Base-by-base conservation (phyloP, 176 grass and related monocot genomes). In the Areca catechu region DNA sequence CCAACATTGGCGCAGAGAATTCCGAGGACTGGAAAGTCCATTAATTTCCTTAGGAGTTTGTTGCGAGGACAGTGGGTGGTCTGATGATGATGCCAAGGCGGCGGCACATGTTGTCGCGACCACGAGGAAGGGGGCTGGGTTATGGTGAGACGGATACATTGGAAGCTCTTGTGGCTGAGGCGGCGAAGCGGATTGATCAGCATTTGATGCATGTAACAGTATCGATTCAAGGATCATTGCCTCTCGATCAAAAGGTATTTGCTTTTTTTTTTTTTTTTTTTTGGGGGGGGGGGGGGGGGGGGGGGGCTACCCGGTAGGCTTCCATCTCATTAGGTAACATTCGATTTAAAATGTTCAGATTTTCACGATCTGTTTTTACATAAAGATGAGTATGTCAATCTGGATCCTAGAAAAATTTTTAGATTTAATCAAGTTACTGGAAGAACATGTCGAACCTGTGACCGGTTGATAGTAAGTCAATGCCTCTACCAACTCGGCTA, bases 161-260 rank as follows among this genome's bases (percentile, higher is more conserved):
- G 58, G 91, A 96, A 77, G 77, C 83, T 23, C 70, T 96, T 51
- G 86, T 96, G 56, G 66, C 84, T 52, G 86, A 96, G 67, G 91
- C 91, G 49, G 83, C 91, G 21, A 90, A 90, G 57, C 67, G 83
- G 78, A 96, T 90, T 49, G 83, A 96, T 67, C 54, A 47, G 2
- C 86, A 89, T 81, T 56, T 96, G 71, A 84, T 96, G 86, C 76
- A 96, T 74, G 91, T 96, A 30, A 96, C 51, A 76, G 27, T 96
- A 90, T 50, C 67, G 80, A 25, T 96, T 96, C 62, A 90, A 84
- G 61, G 91, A 96, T 4, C 91, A 96, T 76, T 96, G 91, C 24
- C 77, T 96, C 0, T 86, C 91, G 15, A 96, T 96, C 62, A 96
- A 96, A 75, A 67, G 83, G 22, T 96, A 96, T 68, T 82, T 96